Conservation (phyloP, 2,329 filamentous ascomycete genomes). For the Neonectria hederae region DNA sequence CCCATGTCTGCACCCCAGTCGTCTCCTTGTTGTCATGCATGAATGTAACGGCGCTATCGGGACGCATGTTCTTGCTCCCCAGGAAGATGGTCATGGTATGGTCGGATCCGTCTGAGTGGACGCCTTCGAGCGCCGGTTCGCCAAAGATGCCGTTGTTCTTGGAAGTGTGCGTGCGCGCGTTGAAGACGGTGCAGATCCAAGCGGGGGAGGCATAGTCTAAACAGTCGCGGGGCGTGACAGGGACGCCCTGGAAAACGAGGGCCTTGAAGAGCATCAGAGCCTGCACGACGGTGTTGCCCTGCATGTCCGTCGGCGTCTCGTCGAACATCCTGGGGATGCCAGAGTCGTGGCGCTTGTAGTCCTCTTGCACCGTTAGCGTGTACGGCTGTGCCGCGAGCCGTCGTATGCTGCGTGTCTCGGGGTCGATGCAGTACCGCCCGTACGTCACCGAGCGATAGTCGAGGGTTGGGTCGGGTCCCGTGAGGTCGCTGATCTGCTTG, state of each 20-base stretch:
- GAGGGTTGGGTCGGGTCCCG: conserved; percentile 38
- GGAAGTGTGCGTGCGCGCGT: conserved; percentile 39
- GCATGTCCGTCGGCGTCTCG: conserved; percentile 38
- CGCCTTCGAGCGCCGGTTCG: conserved; percentile 44
- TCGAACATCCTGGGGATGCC: conserved; percentile 38
- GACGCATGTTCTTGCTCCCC: conserved; percentile 39
- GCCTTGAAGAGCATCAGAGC: conserved; percentile 44
- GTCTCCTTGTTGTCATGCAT: conserved; percentile 39
- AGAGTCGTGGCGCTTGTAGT: conserved; percentile 43
- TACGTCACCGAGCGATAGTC: conserved; percentile 36
- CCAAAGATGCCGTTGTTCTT: conserved; percentile 33
- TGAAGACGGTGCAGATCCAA: conserved; percentile 41
- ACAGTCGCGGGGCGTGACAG: conserved; percentile 25
- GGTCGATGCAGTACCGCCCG: conserved; percentile 40
- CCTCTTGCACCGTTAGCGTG: conserved; percentile 38
- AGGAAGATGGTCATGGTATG: conserved; percentile 45
- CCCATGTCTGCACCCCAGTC: conserved; percentile 33
- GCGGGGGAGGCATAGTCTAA: conserved; percentile 39
- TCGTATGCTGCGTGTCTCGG: conserved; percentile 32
- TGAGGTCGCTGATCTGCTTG: conserved; percentile 35
- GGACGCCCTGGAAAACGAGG: conserved; percentile 37
- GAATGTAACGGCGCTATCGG: conserved; percentile 41
- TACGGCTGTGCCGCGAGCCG: conserved; percentile 42
- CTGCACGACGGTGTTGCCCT: conserved; percentile 43
- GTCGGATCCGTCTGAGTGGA: conserved; percentile 44